Conservation (phyloP, 306 rosid species). For the Delonix regia region DNA sequence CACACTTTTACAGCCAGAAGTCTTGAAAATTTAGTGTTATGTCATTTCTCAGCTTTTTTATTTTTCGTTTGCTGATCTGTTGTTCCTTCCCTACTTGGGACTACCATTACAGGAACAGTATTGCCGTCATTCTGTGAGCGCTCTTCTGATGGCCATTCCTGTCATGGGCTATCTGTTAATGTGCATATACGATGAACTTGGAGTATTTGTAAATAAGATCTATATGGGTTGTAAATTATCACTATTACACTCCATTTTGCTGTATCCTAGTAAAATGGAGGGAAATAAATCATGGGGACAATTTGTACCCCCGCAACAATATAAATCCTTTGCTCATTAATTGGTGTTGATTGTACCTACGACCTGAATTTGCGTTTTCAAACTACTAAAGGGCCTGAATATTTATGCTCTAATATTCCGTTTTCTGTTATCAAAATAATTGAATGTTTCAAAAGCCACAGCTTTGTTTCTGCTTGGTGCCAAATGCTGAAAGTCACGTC, state of each 20-base stretch:
- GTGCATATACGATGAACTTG: constrained; percentile 20
- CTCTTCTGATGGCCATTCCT: constrained; percentile 25
- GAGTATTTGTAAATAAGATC: constrained; percentile 26
- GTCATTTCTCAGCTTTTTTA: not conserved
- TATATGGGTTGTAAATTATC: not conserved
- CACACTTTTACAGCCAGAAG: not conserved
- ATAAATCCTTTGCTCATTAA: not conserved
- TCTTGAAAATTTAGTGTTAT: not conserved
- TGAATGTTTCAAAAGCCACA: not conserved
- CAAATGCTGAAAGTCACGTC: not conserved
- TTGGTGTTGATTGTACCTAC: not conserved
- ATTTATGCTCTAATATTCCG: not conserved
- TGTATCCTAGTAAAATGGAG: not conserved
- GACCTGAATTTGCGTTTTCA: not conserved
- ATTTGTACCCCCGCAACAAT: not conserved
- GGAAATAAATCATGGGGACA: not conserved
- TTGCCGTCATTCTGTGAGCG: constrained; percentile 32
- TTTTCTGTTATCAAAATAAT: not conserved
- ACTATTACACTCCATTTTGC: not conserved
- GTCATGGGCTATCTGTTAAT: constrained; percentile 23
- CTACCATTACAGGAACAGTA: constrained; percentile 46
- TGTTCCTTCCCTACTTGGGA: constrained; percentile 6
- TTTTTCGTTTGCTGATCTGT: constrained; percentile 4
- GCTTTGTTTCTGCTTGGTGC: not conserved
- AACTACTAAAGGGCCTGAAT: not conserved